Evolutionary conservation across 208 protist genomes (phyloP), one percentile per base, ranked within the genome.

Genomic region (Acanthamoeba royreba): DNA sequence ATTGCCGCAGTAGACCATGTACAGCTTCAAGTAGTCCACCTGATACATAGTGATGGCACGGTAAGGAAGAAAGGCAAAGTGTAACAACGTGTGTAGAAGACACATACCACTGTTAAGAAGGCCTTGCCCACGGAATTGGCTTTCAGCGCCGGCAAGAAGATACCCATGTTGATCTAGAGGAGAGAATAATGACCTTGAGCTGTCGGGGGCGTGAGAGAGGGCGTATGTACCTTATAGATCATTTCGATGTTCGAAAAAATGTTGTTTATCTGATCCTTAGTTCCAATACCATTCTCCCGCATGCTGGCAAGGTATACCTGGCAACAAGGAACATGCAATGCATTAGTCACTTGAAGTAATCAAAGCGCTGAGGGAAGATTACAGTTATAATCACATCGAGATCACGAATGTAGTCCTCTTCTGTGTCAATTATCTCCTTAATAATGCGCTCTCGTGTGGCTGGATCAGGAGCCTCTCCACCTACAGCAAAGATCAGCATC

Each of bases 361-460:
- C n/a, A 43, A 42, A 89, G 35, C 25, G 0, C 4, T 7, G 35
- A 17, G 15, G 38, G 22, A n/a, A 35, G 49, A 55, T 3, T 43
- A 93, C 91, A 40, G 43, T 87, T 42, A 93, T 87, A 43, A 93
- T 87, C 28, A 87, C 46, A 31, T 93, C 77, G 45, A 93, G 72
- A 53, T 93, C 91, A n/a, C 91, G 63, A 35, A 93, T 47, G 74
- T 93, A 93, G 46, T 93, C 91, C 55, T 93, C 91, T 22, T 93
- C 91, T 11, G 91, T 93, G 35, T 45, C 61, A 22, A 93, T 93
- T 33, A 93, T 93, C 63, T 93, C 91, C 49, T 93, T 87, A 45
- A 87, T 93, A 11, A 93, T 72, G 22, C 47, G 63, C 25, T 93
- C 35, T 1, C 91, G 91, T 22, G 13, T 93, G 28, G 91, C 46